phyloP scores from a whole-genome alignment of 1,284 basidiomycete genomes.

The Cronartium ribicola region DNA sequence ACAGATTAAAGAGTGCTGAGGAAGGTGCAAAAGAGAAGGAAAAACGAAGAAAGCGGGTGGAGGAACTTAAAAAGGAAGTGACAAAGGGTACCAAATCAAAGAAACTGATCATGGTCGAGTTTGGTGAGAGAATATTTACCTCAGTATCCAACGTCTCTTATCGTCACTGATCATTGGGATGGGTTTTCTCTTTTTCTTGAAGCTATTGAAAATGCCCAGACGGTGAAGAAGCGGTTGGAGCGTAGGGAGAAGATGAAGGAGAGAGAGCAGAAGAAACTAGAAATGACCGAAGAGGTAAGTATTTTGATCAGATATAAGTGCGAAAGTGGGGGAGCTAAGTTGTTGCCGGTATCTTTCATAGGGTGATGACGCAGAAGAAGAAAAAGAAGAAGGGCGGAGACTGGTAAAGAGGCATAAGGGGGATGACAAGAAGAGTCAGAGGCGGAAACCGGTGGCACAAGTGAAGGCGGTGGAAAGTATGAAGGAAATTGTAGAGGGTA shows the following conservation, averaged over 20 bases:
- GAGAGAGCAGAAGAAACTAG: not conserved
- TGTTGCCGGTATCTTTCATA: not conserved
- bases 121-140: constrained; percentile 54
- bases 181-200: not conserved
- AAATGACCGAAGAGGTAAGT: not conserved
- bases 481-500: not conserved
- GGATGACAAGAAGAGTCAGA: not conserved
- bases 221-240: constrained; percentile 65
- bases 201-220: constrained; percentile 82
- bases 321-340: not conserved
- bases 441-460: not conserved
- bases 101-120: constrained; percentile 74
- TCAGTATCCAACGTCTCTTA: not conserved
- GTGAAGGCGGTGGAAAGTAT: not conserved
- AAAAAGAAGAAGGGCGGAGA: not conserved
- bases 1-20: constrained; percentile 46
- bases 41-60: constrained; percentile 29
- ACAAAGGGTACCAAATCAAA: constrained; percentile 53
- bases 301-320: not conserved
- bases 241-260: constrained; percentile 46
- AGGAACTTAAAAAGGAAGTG: constrained; percentile 1
- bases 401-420: not conserved
- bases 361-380: not conserved
- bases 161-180: not conserved
- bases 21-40: constrained; percentile 39